Conservation (phyloP, 768 basidiomycete genomes). For the Sarcodon aspratus region DNA sequence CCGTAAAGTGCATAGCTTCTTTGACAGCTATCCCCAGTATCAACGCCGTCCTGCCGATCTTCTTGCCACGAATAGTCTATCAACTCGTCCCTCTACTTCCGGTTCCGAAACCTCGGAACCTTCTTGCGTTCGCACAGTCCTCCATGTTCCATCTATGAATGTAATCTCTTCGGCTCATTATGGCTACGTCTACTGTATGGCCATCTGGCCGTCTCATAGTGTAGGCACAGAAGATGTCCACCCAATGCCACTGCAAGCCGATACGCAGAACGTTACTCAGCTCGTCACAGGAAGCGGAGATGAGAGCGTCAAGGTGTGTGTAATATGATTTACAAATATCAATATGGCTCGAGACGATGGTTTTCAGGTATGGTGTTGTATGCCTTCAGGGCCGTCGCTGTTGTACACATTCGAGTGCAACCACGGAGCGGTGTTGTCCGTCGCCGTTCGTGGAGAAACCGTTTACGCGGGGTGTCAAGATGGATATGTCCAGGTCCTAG, state of each 20-base stretch:
- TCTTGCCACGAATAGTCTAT: constrained; percentile 3
- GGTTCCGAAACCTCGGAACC: constrained; percentile 1
- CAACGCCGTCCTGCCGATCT: constrained; percentile 60
- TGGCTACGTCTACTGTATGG: constrained; percentile 88
- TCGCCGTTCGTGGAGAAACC: constrained; percentile 65
- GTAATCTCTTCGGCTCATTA: constrained; percentile 86
- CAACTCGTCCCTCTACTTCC: constrained; percentile 1
- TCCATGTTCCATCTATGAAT: constrained; percentile 54
- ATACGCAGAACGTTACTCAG: constrained; percentile 16
- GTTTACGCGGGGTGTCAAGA: constrained; percentile 93
- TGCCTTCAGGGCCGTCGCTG: constrained; percentile 29
- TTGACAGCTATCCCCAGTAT: constrained; percentile 77
- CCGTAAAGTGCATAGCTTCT: constrained; percentile 73
- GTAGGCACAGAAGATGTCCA: constrained; percentile 23
- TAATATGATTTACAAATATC: neutral
- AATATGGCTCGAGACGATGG: neutral
- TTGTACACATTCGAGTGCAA: constrained; percentile 60
- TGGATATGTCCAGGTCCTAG: constrained; percentile 84
- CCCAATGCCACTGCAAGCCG: constrained; percentile 4
- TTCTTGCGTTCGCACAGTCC: constrained; percentile 17
- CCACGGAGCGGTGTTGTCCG: constrained; percentile 75
- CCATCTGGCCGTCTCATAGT: constrained; percentile 28
- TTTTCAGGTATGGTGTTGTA: constrained; percentile 57
- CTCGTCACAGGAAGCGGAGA: constrained; percentile 88
- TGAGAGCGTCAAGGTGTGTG: constrained; percentile 69